Evolutionary conservation across 1,139 yeast genomes (phyloP).

Genomic region (Lodderomyces elongisporus): DNA sequence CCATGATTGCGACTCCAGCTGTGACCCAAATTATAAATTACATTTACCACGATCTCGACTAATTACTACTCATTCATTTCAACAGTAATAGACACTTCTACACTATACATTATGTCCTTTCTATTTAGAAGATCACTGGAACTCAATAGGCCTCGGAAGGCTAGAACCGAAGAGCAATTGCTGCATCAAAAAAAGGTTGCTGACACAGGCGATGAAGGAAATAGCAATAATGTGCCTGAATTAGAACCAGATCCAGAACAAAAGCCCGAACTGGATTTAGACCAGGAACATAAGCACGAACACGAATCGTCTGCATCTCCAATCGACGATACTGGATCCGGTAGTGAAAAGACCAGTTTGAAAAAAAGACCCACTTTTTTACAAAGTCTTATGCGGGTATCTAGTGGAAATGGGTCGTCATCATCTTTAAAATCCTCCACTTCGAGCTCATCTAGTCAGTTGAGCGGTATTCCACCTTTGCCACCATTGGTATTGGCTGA

Average conservation of each 20-base stretch:
- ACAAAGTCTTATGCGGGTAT: conserved; percentile 9
- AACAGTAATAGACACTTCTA: too few species aligned
- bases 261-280: too few species aligned
- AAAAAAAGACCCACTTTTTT: conserved; percentile 11
- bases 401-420: conserved; percentile 5
- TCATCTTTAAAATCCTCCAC: conserved; percentile 8
- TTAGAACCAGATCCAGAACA: background rate
- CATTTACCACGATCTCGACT: too few species aligned
- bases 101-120: too few species aligned
- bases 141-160: too few species aligned
- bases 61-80: too few species aligned
- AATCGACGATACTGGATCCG: background rate
- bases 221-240: background rate
- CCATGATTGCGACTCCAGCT: too few species aligned
- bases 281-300: background rate
- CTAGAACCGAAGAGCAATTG: background rate
- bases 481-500: conserved; percentile 42
- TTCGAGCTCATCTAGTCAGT: conserved; percentile 4
- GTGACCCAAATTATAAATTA: too few species aligned
- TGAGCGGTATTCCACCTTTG: conserved; percentile 27
- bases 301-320: too few species aligned
- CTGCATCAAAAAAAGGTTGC: background rate
- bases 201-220: conserved; percentile 3
- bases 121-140: conserved; percentile 7
- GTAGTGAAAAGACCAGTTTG: background rate